Evolutionary conservation across 2,329 filamentous ascomycete species (phyloP).

Genomic region (Talaromyces funiculosus): DNA sequence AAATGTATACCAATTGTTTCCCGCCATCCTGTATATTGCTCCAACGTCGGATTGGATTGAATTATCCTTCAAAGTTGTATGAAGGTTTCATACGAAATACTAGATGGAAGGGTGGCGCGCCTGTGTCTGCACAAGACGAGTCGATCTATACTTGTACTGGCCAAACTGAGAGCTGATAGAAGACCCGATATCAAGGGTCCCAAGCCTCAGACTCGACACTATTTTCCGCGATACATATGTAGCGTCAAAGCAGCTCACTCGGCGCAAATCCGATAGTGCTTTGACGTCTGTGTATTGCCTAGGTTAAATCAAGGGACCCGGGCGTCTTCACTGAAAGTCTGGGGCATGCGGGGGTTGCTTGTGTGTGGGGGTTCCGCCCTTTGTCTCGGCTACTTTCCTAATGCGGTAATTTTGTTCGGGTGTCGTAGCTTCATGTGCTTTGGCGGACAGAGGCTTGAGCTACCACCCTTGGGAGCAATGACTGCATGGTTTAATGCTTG

Average conservation of each 20-base stretch:
- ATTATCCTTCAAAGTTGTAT: not conserved
- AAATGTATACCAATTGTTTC: constrained; percentile 40
- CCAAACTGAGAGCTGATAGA: not conserved
- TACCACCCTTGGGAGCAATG: not conserved
- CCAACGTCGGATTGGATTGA: not conserved
- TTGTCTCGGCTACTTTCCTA: not conserved
- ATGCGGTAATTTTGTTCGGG: not conserved
- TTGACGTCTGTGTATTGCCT: not conserved
- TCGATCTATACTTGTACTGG: not conserved
- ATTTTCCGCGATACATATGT: not conserved
- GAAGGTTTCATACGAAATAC: not conserved
- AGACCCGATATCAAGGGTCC: not conserved
- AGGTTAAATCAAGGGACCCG: not conserved
- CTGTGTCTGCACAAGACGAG: not conserved
- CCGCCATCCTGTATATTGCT: constrained; percentile 4
- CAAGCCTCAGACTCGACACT: not conserved
- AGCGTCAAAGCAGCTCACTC: not conserved
- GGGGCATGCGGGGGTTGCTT: not conserved
- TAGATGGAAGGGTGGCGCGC: not conserved
- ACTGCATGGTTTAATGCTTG: not conserved
- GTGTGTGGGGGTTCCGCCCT: not conserved
- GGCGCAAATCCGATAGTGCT: not conserved
- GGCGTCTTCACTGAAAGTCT: not conserved
- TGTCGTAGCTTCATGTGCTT: not conserved
- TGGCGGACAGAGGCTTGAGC: not conserved